Evolutionary conservation across 129 eudicot species (phyloP).

Genomic region (Flaveria trinervia): DNA sequence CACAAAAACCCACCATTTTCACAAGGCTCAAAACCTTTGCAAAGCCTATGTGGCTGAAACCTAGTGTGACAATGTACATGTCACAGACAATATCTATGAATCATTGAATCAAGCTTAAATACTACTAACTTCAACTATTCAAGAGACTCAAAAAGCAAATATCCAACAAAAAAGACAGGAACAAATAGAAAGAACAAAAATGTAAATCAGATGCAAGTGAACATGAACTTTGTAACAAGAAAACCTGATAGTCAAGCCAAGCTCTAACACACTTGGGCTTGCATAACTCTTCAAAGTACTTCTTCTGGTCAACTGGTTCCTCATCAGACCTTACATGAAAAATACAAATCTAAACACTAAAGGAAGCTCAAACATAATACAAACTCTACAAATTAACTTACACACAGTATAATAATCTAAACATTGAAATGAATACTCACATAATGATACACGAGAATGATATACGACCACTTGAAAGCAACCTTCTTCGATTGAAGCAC

Average conservation of each 20-base stretch:
- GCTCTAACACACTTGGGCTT: conserved; percentile 79
- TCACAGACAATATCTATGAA: neutral
- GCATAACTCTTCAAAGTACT: conserved; percentile 64
- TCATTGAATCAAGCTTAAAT: conserved; percentile 3
- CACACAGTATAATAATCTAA: neutral
- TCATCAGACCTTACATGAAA: conserved; percentile 60
- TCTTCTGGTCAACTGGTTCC: conserved; percentile 83
- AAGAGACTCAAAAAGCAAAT: conserved; percentile 6
- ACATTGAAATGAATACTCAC: conserved; percentile 11
- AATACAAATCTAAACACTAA: conserved; percentile 26
- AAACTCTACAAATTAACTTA: neutral
- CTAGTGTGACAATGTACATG: neutral
- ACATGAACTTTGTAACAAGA: neutral
- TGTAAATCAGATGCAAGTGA: neutral
- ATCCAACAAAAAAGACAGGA: neutral
- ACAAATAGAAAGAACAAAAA: neutral
- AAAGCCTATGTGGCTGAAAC: conserved; percentile 2
- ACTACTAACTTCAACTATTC: neutral
- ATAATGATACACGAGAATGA: conserved; percentile 14
- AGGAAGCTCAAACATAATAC: conserved; percentile 4
- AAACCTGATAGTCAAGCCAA: conserved; percentile 72
- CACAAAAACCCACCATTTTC: too few species aligned
- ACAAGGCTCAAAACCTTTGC: neutral
- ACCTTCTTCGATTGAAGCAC: conserved; percentile 11
- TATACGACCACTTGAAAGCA: conserved; percentile 13